Evolutionary conservation across 352 stramenopile genomes (phyloP), one percentile per base, ranked within the genome.

Genomic region (Phytophthora colocasiae): DNA sequence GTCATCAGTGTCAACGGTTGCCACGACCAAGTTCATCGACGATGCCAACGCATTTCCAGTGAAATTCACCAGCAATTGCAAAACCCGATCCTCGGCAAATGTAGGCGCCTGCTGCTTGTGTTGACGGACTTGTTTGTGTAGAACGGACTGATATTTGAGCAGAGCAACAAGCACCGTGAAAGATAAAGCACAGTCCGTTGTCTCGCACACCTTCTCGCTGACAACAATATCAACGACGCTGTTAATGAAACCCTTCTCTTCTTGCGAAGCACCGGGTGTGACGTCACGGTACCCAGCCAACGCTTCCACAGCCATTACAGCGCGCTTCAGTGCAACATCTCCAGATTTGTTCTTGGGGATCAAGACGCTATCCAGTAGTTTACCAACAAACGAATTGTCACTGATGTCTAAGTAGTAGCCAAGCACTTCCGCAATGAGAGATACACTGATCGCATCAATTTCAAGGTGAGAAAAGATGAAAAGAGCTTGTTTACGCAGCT

Each of bases 161-260:
- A 91, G 65, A 12, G 81, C 69, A 45, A 70, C 78, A 15, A 91
- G 66, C 27, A 86, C 32, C 11, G 73, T 45, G 43, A 89, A 88
- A 22, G 77, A 76, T n/a, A 72, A 47, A 15, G 71, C 17, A 6
- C 51, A 39, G 22, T 71, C 49, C 15, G 44, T 40, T 6, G 15
- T 34, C 22, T 73, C 39, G 12, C 58, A 77, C 14, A 78, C 31
- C 12, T 68, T 66, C 11, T 65, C 48, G 10, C 44, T 53, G 1
- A 48, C 40, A 17, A 83, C 41, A 51, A 69, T 29, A 4, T 71
- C 44, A 6, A 79, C 56, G 15, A 83, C 57, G 14, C 54, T 50
- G 9, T 71, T 58, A 11, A 85, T 49, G 39, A 86, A 86, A 14
- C 58, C 31, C 10, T 53, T 70, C 54, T 81, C 72, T 34, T 80